Evolutionary conservation across 2,329 filamentous ascomycete species (phyloP), one percentile per base, ranked within the genome.

Genomic region (Aspergillus pseudotamarii): DNA sequence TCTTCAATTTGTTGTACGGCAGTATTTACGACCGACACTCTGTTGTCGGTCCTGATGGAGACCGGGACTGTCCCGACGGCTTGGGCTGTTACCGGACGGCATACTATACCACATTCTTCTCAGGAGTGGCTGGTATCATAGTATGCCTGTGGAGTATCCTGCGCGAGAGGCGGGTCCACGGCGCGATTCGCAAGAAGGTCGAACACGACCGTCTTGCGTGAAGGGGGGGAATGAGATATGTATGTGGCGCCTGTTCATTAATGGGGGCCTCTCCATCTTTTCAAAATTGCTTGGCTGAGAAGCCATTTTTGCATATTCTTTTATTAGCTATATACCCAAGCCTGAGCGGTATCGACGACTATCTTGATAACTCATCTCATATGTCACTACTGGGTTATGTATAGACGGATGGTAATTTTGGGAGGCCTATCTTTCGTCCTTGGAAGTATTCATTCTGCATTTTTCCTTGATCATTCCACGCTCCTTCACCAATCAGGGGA

Each of bases 1-100:
- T 97, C 26, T 98, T 96, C 84, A 99, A 98, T 75, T 80, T 97
- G 1, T 88, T 95, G 62, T 99, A 98, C 75, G 95, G 95, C 56
- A 80, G 77, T 19, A 88, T 97, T 0, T 96, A 93, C 70, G 95
- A 99, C 75, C 80, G 81, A 10, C 93, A 97, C 76, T 94, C 90
- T 26, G 79, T 89, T 38, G 80, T 92, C 11, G 85, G 87, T 23
- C 83, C 86, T 0, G 85, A 87, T 48, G 93, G 92, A 23, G 88
- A 93, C 68, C 84, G 90, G 34, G 85, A 88, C 23, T 98, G 95
- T 74, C 83, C 85, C 23, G 88, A 94, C 30, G 95, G 95, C 0
- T 78, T 94, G 12, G 82, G 85, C 23, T 98, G 94, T 77, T 98
- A 97, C 78, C 85, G 86, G 34, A 82, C 86, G 3, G 94, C 94